These are phyloP conservation scores for Thalassiosira profunda DNA, from an alignment of 108 stramenopile genomes.

Conservation along the genomic window DNA sequence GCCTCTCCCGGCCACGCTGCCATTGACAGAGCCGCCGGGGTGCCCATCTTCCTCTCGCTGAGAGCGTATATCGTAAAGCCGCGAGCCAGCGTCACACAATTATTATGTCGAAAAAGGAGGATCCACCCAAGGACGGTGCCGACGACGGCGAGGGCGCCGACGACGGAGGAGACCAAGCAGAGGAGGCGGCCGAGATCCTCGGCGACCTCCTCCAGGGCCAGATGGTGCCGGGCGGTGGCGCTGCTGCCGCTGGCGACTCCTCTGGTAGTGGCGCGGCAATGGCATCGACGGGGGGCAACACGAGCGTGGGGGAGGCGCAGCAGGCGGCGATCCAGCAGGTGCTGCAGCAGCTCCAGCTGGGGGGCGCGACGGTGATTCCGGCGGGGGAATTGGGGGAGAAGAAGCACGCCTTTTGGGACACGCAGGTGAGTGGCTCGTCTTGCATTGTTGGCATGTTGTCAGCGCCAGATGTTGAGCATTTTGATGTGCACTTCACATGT, in stretches of 20 bases:
- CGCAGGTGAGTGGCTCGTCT: conserved; percentile 92
- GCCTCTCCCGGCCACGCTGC: too few species aligned
- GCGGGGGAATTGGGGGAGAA: conserved; percentile 27
- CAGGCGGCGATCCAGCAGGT: conserved; percentile 1
- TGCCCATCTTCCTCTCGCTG: too few species aligned
- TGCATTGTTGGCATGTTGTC: too few species aligned
- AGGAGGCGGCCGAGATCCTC: conserved; percentile 35
- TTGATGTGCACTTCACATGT: background rate
- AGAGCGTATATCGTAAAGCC: too few species aligned
- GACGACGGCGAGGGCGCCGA: conserved; percentile 3
- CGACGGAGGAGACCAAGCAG: conserved; percentile 1
- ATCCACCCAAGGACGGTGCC: too few species aligned
- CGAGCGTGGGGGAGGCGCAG: background rate
- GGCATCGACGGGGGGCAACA: background rate
- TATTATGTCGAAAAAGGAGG: too few species aligned
- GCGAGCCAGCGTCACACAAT: too few species aligned
- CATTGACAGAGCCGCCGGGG: too few species aligned
- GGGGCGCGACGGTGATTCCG: background rate
- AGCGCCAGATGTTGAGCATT: too few species aligned
- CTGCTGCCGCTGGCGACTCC: background rate
- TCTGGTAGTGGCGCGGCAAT: background rate
- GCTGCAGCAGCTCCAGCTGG: background rate
- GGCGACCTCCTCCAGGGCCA: conserved; percentile 33
- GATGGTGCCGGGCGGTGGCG: background rate
- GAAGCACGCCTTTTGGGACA: conserved; percentile 97